phyloP scores from a whole-genome alignment of 805 yeast species.

The Saccharomyces eubayanus region DNA sequence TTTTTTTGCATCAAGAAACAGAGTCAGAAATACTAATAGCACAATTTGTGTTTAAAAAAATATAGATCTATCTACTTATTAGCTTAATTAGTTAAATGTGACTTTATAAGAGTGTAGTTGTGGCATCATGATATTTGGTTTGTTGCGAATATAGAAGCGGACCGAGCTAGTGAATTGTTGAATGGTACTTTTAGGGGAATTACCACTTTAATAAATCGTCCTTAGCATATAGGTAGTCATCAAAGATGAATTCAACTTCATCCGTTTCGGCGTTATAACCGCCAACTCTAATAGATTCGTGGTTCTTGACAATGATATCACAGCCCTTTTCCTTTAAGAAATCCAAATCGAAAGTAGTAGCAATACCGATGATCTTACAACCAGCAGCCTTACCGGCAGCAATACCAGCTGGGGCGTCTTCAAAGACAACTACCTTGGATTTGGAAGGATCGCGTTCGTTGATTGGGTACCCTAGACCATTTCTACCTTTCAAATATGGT shows the following conservation, averaged over 20 bases:
- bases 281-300: constrained; percentile 50
- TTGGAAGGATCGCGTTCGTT: constrained; percentile 30
- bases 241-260: constrained; percentile 31
- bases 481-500: constrained; percentile 58
- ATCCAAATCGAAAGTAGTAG: constrained; percentile 67
- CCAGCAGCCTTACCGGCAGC: constrained; percentile 79
- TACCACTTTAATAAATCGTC: constrained; percentile 31
- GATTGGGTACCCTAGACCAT: constrained; percentile 32
- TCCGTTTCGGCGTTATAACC: constrained; percentile 41
- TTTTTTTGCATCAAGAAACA: neutral
- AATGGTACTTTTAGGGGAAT: neutral
- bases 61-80: neutral
- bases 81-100: neutral
- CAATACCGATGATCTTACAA: constrained; percentile 73
- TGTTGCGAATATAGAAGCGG: neutral
- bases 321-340: constrained; percentile 71
- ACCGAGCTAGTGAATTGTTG: neutral
- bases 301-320: constrained; percentile 69
- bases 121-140: neutral
- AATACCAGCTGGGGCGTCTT: constrained; percentile 86
- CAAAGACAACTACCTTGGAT: constrained; percentile 57
- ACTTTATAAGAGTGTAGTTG: neutral
- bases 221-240: constrained; percentile 34
- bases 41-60: neutral
- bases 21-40: neutral